Evolutionary conservation across 345 rosid genomes (phyloP).

Genomic region (Aquilaria yunnanensis): DNA sequence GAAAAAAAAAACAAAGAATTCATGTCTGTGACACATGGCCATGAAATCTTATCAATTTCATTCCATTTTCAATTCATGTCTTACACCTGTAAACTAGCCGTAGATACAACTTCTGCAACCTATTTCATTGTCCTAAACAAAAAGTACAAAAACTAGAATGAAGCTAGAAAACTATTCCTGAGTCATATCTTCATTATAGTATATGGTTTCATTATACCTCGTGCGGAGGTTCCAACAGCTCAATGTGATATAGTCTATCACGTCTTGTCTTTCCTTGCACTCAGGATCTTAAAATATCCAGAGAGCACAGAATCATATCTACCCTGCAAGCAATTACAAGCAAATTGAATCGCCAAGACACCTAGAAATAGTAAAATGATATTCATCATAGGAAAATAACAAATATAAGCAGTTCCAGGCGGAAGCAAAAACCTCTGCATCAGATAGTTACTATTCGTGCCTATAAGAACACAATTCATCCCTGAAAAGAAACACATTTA

Average conservation of each 20-base stretch:
- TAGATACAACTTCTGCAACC: constrained; percentile 12
- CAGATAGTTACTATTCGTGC: constrained; percentile 3
- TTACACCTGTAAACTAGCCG: constrained; percentile 26
- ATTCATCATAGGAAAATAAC: neutral
- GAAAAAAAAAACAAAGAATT: constrained; percentile 1
- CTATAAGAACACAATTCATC: constrained; percentile 12
- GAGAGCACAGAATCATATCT: constrained; percentile 1
- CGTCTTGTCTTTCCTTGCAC: constrained; percentile 24
- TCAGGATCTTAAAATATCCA: neutral
- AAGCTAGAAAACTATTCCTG: constrained; percentile 13
- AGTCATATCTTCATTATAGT: constrained; percentile 18
- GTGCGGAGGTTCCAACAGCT: constrained; percentile 21
- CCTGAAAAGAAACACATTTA: constrained; percentile 19
- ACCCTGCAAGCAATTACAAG: constrained; percentile 18
- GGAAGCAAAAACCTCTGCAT: constrained; percentile 13
- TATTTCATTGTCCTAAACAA: constrained; percentile 1
- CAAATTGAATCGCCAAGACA: constrained; percentile 17
- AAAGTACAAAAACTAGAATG: constrained; percentile 7
- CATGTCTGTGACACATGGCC: neutral
- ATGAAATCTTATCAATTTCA: constrained; percentile 12
- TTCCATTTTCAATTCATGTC: constrained; percentile 13
- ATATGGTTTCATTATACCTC: constrained; percentile 25
- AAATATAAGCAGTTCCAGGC: neutral
- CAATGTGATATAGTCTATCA: constrained; percentile 16
- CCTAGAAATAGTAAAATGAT: constrained; percentile 7